phyloP scores from a whole-genome alignment of 257 asterid species.

The Solanum verrucosum region DNA sequence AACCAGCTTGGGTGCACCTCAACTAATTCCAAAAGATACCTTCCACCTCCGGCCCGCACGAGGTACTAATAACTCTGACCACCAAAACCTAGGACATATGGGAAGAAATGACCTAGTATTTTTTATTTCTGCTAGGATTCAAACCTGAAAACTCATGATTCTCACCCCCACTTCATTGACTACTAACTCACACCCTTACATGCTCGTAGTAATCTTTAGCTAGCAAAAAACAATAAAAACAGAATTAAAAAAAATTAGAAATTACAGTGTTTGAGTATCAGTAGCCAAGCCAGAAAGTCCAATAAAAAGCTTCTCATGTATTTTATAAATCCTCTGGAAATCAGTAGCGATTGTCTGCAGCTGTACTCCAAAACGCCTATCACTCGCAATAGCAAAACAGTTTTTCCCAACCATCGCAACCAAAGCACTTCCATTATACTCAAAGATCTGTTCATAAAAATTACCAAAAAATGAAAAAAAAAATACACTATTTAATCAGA shows the following conservation, averaged over 20 bases:
- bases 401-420: constrained; percentile 97
- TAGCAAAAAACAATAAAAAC: not conserved
- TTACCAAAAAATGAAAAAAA: not conserved
- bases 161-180: not conserved
- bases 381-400: constrained; percentile 94
- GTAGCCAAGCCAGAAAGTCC: constrained; percentile 90
- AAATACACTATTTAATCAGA: not conserved
- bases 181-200: not conserved
- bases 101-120: not conserved
- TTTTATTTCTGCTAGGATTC: not conserved
- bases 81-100: not conserved
- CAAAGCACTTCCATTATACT: constrained; percentile 93
- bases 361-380: constrained; percentile 87
- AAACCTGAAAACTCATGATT: not conserved
- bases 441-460: constrained; percentile 57
- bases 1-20: not conserved
- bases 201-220: not conserved
- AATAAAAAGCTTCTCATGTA: constrained; percentile 75
- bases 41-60: accelerated
- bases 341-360: constrained; percentile 87
- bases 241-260: not conserved
- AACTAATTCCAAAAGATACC: not conserved
- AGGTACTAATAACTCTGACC: not conserved
- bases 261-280: constrained; percentile 82
- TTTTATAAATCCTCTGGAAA: constrained; percentile 65